Evolutionary conservation across 1,139 yeast species (phyloP).

Genomic region (Debaryomyces udenii): DNA sequence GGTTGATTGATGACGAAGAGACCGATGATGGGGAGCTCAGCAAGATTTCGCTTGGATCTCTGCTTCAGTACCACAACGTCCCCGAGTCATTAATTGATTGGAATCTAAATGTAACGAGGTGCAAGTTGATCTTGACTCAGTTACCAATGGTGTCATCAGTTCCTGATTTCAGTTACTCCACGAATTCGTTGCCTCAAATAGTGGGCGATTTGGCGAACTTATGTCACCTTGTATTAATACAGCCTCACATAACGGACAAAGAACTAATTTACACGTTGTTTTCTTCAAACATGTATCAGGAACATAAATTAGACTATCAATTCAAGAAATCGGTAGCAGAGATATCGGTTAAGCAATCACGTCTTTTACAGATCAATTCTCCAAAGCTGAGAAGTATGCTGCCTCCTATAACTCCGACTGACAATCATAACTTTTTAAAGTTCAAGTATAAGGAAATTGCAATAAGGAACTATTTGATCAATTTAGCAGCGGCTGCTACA

Average conservation of each 20-base stretch:
- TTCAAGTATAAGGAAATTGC: conserved; percentile 51
- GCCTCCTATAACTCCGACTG: conserved; percentile 34
- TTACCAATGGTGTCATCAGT: conserved; percentile 44
- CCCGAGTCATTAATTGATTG: conserved; percentile 49
- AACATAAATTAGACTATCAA: conserved; percentile 47
- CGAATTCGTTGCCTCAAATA: conserved; percentile 41
- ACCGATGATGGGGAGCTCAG: conserved; percentile 33
- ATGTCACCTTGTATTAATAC: conserved; percentile 46
- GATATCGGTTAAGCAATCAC: conserved; percentile 53
- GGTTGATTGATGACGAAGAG: conserved; percentile 15
- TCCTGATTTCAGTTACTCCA: conserved; percentile 40
- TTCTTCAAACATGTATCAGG: conserved; percentile 48
- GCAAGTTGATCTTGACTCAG: conserved; percentile 43
- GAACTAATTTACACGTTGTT: conserved; percentile 46
- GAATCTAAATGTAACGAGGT: conserved; percentile 51
- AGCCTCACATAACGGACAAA: conserved; percentile 47
- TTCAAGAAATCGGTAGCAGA: conserved; percentile 56
- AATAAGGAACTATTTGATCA: conserved; percentile 51
- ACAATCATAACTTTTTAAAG: conserved; percentile 33
- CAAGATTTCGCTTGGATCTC: conserved; percentile 47
- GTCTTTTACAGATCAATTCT: conserved; percentile 44
- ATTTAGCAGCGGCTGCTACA: conserved; percentile 58
- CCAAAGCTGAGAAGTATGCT: conserved; percentile 23
- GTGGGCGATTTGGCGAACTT: conserved; percentile 48
- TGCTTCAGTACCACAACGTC: conserved; percentile 41